These are phyloP conservation scores for Suillus cothurnatus DNA, from an alignment of 768 basidiomycete species.

Conservation along the genomic window DNA sequence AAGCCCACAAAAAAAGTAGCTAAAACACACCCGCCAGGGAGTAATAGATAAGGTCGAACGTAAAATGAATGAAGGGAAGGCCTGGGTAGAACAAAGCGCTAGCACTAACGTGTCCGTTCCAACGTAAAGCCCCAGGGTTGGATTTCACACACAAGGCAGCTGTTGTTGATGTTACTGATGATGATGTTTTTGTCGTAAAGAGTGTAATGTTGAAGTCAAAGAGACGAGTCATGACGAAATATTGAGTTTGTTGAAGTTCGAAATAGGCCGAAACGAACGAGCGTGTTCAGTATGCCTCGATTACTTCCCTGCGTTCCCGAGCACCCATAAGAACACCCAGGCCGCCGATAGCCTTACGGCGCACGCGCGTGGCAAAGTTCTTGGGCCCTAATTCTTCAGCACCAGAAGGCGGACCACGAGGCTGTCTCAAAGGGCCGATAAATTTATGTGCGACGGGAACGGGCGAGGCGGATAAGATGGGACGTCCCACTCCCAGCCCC, in stretches of 20 bases:
- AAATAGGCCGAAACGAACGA: constrained; percentile 6
- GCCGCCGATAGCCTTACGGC: constrained; percentile 83
- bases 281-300: constrained; percentile 62
- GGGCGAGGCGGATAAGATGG: constrained; percentile 38
- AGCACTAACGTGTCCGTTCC: constrained; percentile 15
- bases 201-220: constrained; percentile 22
- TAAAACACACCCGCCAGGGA: constrained; percentile 3
- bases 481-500: constrained; percentile 83
- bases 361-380: constrained; percentile 86
- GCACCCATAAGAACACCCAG: constrained; percentile 79
- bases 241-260: constrained; percentile 1
- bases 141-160: constrained; percentile 3
- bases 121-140: constrained; percentile 10
- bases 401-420: constrained; percentile 84
- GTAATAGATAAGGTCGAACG: constrained; percentile 5
- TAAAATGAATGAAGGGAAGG: constrained; percentile 10
- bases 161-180: not conserved
- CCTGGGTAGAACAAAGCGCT: constrained; percentile 8
- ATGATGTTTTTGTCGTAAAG: constrained; percentile 12
- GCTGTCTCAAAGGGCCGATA: constrained; percentile 75
- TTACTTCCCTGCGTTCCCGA: constrained; percentile 74
- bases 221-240: constrained; percentile 15
- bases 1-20: not conserved
- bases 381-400: constrained; percentile 85
- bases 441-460: constrained; percentile 31